A percentile compares a stretch with the other conserved stretches of the same genome.
Evolutionary conservation across 495 filamentous ascomycete genomes (phyloP).

Genomic region (Penicillium lagena): DNA sequence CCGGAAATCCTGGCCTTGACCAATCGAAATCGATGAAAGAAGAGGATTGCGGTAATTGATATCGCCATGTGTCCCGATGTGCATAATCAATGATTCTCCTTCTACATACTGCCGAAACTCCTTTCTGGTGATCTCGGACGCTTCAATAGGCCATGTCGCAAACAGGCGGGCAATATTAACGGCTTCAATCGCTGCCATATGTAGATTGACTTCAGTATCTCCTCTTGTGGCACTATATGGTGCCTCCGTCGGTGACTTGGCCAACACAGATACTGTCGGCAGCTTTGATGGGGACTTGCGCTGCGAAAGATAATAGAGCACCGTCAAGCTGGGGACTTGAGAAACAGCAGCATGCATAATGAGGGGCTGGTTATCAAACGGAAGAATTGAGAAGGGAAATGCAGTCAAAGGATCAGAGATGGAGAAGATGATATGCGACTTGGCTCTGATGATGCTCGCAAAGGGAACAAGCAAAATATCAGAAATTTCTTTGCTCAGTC

Average conservation of each 20-base stretch:
- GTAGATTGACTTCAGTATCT: conserved; percentile 10
- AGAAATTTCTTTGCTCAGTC: conserved; percentile 11
- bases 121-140: conserved; percentile 12
- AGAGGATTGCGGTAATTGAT: conserved; percentile 18
- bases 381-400: conserved; percentile 18
- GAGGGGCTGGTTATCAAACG: conserved; percentile 16
- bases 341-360: conserved; percentile 18
- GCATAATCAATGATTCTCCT: conserved; percentile 15
- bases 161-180: conserved; percentile 22
- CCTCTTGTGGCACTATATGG: background rate
- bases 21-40: conserved; percentile 23
- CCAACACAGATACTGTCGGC: conserved; percentile 21
- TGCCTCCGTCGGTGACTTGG: conserved; percentile 13
- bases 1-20: conserved; percentile 19
- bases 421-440: conserved; percentile 21
- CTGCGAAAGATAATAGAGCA: conserved; percentile 18
- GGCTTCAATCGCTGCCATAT: conserved; percentile 23
- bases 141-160: conserved; percentile 23
- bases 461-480: conserved; percentile 13
- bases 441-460: conserved; percentile 13
- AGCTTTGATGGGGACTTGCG: conserved; percentile 8
- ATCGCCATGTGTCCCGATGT: conserved; percentile 24
- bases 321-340: conserved; percentile 20
- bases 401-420: conserved; percentile 20
- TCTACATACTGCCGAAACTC: conserved; percentile 17